These are phyloP conservation scores for Phytopythium vexans DNA, from an alignment of 352 stramenopile genomes.

Conservation along the genomic window DNA sequence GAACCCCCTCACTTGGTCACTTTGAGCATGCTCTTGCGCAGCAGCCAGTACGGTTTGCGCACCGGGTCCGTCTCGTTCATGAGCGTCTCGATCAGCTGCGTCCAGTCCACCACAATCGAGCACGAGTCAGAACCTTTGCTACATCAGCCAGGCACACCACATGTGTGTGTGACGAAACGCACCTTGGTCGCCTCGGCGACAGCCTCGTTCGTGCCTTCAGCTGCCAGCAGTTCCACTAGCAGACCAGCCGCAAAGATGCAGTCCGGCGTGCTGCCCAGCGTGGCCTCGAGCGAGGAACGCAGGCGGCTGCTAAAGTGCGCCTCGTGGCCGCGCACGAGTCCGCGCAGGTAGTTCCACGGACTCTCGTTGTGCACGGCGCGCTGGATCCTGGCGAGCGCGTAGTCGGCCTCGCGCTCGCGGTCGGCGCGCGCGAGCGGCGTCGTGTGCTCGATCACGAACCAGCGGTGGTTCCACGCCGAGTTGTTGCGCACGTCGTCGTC, in stretches of 20 bases:
- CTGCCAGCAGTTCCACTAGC: constrained; percentile 67
- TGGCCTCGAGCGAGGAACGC: constrained; percentile 25
- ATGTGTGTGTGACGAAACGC: not conserved
- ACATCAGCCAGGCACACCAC: not conserved
- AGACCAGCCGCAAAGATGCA: constrained; percentile 72
- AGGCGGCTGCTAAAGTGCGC: constrained; percentile 21
- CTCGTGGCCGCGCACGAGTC: constrained; percentile 55
- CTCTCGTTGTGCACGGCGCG: constrained; percentile 88
- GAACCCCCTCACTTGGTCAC: constrained; percentile 9
- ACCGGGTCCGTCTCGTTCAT: constrained; percentile 73
- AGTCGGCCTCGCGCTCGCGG: constrained; percentile 67
- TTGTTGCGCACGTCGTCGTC: constrained; percentile 96
- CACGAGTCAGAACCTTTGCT: not conserved
- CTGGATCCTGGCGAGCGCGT: constrained; percentile 65
- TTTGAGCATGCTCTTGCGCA: constrained; percentile 36
- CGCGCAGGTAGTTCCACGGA: constrained; percentile 90
- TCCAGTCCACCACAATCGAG: not conserved
- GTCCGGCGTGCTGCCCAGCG: constrained; percentile 40
- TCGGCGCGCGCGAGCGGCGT: constrained; percentile 25
- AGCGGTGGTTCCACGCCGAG: constrained; percentile 90
- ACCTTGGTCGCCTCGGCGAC: constrained; percentile 40
- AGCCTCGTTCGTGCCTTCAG: constrained; percentile 35
- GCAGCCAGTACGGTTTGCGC: constrained; percentile 72
- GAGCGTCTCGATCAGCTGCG: constrained; percentile 60
- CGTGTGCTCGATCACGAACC: constrained; percentile 76